Base-by-base conservation (phyloP, 441 rosid genomes). In the Kokia cookei region DNA sequence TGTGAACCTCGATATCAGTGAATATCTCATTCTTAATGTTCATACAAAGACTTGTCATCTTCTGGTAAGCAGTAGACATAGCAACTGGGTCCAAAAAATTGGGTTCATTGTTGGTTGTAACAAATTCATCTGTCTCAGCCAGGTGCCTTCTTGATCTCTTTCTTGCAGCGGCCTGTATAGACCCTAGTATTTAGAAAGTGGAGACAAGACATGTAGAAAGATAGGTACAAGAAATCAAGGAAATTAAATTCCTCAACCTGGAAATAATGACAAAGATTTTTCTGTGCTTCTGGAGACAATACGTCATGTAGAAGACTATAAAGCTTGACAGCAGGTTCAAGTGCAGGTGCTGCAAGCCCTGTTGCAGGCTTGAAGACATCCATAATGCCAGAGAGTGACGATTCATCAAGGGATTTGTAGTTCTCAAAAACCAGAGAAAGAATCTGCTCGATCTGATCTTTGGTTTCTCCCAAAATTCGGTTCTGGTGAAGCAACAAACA, bases 1-100 rank as follows among this genome's bases (percentile, higher is more conserved):
- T 90, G 83, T 96, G 99, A 74, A 96, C 90, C 89, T 96, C 98
- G 73, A 96, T 92, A 76, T 96, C 99, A 26, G 96, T 91, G 72
- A 66, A 82, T 72, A 96, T 89, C 86, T 96, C 99, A 73, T 88
- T 91, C 84, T 92, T 96, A 24, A 93, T 71, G 80, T 88, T 96
- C 72, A 76, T 75, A 79, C 99, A 96, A 73, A 89, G 88, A 73
- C 86, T 78, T 59, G 93, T 84, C 98, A 96, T 93, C 86, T 92
- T 96, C 81, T 89, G 95, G 84, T 93, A 96, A 75, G 97, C 97
- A 80, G 93, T 88, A 32, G 94, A 80, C 86, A 86, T 83, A 75
- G 93, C 88, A 74, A 90, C 81, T 7, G 88, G 73, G 75, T 96
- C 95, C 93, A 77, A 75, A 84, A 84, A 84, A 81, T 71, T 82